Base-by-base conservation (phyloP, 176 grass and related monocot genomes). In the Musa schizocarpa region DNA sequence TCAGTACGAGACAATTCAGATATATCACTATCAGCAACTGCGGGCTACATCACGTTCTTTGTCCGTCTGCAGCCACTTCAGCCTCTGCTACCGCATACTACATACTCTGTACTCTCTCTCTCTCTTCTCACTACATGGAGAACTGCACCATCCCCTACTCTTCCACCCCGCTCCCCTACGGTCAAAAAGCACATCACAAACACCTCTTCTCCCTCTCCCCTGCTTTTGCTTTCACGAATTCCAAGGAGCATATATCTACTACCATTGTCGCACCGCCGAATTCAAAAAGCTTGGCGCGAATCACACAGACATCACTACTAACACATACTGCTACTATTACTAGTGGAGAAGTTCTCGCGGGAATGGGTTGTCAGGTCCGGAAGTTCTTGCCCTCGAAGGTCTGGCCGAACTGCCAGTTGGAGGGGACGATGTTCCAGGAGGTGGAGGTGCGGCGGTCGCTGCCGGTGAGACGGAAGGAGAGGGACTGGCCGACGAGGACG, bases 371-470 rank as follows among this genome's bases (percentile, higher is more conserved):
- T 74, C 14, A 74, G 53, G 19, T 12, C 9, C 53, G 52, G 61
- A 80, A 80, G 48, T 80, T 80, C 48, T 80, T 73, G 78, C 78
- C 78, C 55, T 59, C 56, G 49, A 80, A 80, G 68, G 78, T 80
- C 48, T 80, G 78, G 12, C 78, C 78, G 56, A 80, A 80, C 68
- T 73, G 78, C 78, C 78, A 80, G 54, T n/a, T 27, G 54, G 68
- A 22, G 34, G 78, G 78, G 68, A 53, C 68, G 56, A 80, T 9
- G 78, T 80, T 80, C 78, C 56, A 80, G 43, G 78, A 80, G 68
- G 78, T 80, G 78, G 78, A 54, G 69, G 69, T 80, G 57, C 78
- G 78, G 56, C 69, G 78, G 56, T 80, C 78, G 56, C 78, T 80
- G 78, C 34, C 12, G 69, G 78, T 80, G 69, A 80, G 69, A 9